Evolutionary conservation across 1,139 yeast species (phyloP), one percentile per base, ranked within the genome.

Genomic region (Suhomyces terraborum): DNA sequence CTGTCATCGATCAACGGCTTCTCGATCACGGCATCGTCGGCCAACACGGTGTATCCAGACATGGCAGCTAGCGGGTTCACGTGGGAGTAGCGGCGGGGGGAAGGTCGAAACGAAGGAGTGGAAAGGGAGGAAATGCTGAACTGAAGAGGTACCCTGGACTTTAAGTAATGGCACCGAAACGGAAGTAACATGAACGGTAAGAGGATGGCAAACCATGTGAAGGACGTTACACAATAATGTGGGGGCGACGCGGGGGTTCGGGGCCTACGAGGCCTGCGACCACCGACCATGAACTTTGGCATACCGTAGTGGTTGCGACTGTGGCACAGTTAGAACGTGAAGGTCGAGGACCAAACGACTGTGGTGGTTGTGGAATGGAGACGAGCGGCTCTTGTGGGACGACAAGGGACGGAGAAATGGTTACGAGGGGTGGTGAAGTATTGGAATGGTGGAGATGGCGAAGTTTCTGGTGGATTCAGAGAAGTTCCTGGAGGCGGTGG

Each of bases 1-100:
- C 97, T 73, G 54, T 88, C 88, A 59, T 91, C 98, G 34, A 80
- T 64, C 41, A 80, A 74, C 0, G 93, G 89, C 53, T 80, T 83
- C 21, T 73, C 72, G 7, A 78, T 64, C 19, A 55, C 43, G 22
- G 52, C 23, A 38, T 50, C 44, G 21, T 55, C 58, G 18, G 46
- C 42, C 36, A 42, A 33, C 9, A 37, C 25, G 10, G 41, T 30
- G 24, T 32, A 42, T 4, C 38, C 32, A 12, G 41, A 35, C 46
- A 42, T 42, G 7, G 23, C 20, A 6, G 35, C 16, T n/a, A 34
- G 23, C 3, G 27, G 6, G 27, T 24, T 24, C 8, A 24, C 16
- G 18, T 5, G 10, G 16, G 24, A 4, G 8, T n/a, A 7, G n/a
- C 10, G 22, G n/a, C n/a, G n/a, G n/a, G n/a, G n/a, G 32, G 20